Percentiles rank a stretch among this genome's conserved stretches.
These are phyloP conservation scores for Termitomyces sp. DNA, from an alignment of 768 basidiomycete genomes.

Conservation along the genomic window DNA sequence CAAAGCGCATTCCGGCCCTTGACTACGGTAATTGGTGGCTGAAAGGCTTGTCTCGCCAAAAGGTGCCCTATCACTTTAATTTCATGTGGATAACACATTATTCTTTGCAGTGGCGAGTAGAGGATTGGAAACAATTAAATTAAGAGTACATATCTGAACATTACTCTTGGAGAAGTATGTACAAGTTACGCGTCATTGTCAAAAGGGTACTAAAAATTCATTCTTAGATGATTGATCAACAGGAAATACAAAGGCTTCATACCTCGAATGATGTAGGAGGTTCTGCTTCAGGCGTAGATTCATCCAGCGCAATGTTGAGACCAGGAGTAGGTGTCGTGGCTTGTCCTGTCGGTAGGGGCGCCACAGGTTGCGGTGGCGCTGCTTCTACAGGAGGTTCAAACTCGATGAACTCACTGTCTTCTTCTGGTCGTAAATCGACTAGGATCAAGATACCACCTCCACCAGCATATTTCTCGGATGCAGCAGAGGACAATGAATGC, in stretches of 20 bases:
- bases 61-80: not conserved
- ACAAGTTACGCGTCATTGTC: slow-evolving; percentile 45
- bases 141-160: slow-evolving; percentile 5
- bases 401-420: slow-evolving; percentile 73
- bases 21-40: no score
- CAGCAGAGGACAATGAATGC: slow-evolving; percentile 24
- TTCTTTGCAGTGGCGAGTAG: not conserved
- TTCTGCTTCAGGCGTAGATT: slow-evolving; percentile 66
- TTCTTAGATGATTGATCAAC: not conserved
- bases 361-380: slow-evolving; percentile 22
- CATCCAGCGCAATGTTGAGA: slow-evolving; percentile 66
- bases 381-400: slow-evolving; percentile 36
- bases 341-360: slow-evolving; percentile 26
- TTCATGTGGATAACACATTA: not conserved
- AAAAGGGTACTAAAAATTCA: slow-evolving; percentile 64
- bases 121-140: not conserved
- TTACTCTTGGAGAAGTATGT: not conserved
- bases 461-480: slow-evolving; percentile 63
- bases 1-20: not conserved
- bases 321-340: slow-evolving; percentile 32
- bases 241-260: slow-evolving; percentile 22
- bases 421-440: slow-evolving; percentile 66
- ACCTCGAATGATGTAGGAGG: slow-evolving; percentile 86
- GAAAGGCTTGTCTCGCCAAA: not conserved
- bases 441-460: slow-evolving; percentile 90